Conservation (phyloP, 768 basidiomycete genomes). For the Phaeotremella fagi region DNA sequence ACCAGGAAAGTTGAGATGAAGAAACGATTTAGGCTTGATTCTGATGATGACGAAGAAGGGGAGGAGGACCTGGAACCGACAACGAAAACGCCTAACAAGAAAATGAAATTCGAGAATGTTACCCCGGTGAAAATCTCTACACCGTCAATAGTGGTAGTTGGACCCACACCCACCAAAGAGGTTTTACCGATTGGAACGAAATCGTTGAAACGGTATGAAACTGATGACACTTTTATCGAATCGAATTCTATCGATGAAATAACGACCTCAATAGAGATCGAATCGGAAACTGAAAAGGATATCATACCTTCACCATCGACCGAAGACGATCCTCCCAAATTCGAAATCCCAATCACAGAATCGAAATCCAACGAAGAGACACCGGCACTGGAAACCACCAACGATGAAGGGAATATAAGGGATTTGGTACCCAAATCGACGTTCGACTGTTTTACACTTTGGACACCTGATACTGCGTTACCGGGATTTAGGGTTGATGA, state of each 20-base stretch:
- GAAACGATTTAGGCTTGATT: conserved; percentile 30
- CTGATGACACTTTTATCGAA: background rate
- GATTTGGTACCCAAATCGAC: conserved; percentile 19
- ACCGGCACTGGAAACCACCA: background rate
- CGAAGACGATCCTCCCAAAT: conserved; percentile 34
- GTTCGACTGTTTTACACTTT: conserved; percentile 31
- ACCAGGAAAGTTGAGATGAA: conserved; percentile 1
- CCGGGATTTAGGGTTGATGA: conserved; percentile 31
- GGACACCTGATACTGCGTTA: conserved; percentile 39
- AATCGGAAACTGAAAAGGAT: conserved; percentile 1
- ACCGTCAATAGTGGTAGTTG: conserved; percentile 20
- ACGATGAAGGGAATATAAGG: conserved; percentile 5
- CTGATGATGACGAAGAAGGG: conserved; percentile 21
- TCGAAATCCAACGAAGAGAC: background rate
- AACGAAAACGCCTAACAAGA: conserved; percentile 7
- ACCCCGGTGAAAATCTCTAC: conserved; percentile 4
- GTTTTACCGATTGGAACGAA: conserved; percentile 17
- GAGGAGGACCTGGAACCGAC: background rate
- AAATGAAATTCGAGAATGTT: background rate
- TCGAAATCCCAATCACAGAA: conserved; percentile 6
- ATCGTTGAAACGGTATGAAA: background rate
- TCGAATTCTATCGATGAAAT: background rate
- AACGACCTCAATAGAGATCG: background rate
- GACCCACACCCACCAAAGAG: conserved; percentile 34
- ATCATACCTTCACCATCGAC: conserved; percentile 39